Conservation (phyloP, 78 protist species). For the Ministeria vibrans region DNA sequence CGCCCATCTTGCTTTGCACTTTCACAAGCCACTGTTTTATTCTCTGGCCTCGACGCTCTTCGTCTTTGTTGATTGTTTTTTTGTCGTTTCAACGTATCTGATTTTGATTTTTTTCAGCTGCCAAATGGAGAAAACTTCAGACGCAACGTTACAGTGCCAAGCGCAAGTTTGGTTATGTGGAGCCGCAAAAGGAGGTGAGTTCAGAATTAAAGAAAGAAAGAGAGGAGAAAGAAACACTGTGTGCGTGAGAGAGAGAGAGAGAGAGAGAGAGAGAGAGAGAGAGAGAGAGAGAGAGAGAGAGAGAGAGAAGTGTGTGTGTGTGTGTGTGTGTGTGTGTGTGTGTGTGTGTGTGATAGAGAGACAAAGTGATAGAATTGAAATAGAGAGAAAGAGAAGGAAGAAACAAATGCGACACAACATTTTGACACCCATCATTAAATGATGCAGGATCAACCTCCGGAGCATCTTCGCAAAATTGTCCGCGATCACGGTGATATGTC, state of each 20-base stretch:
- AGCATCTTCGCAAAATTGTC: slow-evolving; percentile 93
- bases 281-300: no score
- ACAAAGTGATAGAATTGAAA: no score
- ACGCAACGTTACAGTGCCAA: slow-evolving; percentile 77
- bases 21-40: background rate
- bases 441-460: slow-evolving; percentile 98
- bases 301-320: no score
- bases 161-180: slow-evolving; percentile 84
- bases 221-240: no score
- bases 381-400: no score
- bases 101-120: background rate
- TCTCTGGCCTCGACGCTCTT: background rate
- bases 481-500: slow-evolving; percentile 99
- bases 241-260: no score
- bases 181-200: slow-evolving; percentile 74
- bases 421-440: no score
- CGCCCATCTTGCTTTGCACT: background rate
- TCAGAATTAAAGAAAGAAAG: no score
- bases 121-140: slow-evolving; percentile 81
- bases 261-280: no score
- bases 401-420: no score
- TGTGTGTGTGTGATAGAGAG: no score
- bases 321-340: no score
- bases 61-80: background rate
- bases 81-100: background rate